Conservation (phyloP, 2,329 filamentous ascomycete genomes). For the Paraphoma chrysanthemicola region DNA sequence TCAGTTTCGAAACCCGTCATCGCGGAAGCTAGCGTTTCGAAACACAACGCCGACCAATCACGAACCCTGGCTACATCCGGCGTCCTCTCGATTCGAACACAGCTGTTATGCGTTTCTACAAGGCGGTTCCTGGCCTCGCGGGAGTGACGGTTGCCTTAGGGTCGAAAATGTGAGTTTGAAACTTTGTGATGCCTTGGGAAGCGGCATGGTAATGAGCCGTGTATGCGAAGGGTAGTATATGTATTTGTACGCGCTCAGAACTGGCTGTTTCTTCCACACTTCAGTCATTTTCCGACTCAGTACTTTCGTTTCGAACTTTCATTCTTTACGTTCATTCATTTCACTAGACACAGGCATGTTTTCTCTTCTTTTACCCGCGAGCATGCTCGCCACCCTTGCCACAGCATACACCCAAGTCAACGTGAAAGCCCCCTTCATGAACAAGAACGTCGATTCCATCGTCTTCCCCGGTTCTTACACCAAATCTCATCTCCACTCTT, state of each 20-base stretch:
- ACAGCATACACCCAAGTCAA: conserved; percentile 46
- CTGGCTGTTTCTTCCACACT: conserved; percentile 1
- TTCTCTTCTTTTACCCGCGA: conserved; percentile 26
- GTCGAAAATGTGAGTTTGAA: conserved; percentile 9
- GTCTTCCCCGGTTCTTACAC: conserved; percentile 50
- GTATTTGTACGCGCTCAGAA: background rate
- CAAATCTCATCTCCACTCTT: conserved; percentile 54
- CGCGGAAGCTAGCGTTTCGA: conserved; percentile 21
- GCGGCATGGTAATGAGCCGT: background rate
- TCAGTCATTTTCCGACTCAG: background rate
- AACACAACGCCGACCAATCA: conserved; percentile 1
- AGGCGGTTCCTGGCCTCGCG: conserved; percentile 4
- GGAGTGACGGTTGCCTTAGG: conserved; percentile 11
- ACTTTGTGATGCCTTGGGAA: conserved; percentile 2
- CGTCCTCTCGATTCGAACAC: background rate
- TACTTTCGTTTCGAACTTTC: conserved; percentile 2
- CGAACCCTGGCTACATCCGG: background rate
- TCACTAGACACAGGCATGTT: conserved; percentile 39
- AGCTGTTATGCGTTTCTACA: background rate
- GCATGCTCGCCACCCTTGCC: conserved; percentile 33
- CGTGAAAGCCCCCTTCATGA: conserved; percentile 47
- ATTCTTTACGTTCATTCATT: conserved; percentile 14
- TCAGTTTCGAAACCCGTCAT: conserved; percentile 23
- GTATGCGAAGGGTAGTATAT: background rate
- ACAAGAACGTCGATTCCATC: conserved; percentile 56